Evolutionary conservation across 1,139 yeast genomes (phyloP).

Genomic region (Saccharomyces pastorianus): DNA sequence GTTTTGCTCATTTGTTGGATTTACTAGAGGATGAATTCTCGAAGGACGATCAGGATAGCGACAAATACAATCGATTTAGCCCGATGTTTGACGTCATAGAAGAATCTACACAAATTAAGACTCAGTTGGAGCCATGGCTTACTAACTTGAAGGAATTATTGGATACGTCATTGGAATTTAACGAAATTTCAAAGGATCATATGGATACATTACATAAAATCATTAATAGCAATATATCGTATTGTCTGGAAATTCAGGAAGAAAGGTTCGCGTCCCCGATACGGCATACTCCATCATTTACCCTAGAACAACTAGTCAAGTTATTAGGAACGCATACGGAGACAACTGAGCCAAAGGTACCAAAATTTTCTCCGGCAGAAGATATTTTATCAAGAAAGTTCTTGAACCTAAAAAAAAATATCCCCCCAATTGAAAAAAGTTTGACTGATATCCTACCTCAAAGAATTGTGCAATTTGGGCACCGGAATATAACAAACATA

Average conservation of each 20-base stretch:
- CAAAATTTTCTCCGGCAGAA: conserved; percentile 35
- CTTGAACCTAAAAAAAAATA: conserved; percentile 28
- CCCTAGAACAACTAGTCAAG: conserved; percentile 37
- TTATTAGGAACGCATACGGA: conserved; percentile 34
- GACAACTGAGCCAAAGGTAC: conserved; percentile 30
- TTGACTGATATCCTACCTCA: conserved; percentile 47
- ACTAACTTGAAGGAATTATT: conserved; percentile 37
- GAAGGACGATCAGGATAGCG: conserved; percentile 6
- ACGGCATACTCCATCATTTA: conserved; percentile 36
- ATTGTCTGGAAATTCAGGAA: conserved; percentile 37
- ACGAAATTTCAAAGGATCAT: conserved; percentile 48
- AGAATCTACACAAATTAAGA: conserved; percentile 35
- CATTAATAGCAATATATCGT: conserved; percentile 40
- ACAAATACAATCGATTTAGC: conserved; percentile 14
- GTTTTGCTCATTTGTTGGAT: conserved; percentile 39
- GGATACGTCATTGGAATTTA: conserved; percentile 49
- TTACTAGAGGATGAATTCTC: conserved; percentile 31
- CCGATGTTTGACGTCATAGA: conserved; percentile 28
- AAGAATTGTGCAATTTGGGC: conserved; percentile 38
- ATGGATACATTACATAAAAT: conserved; percentile 46
- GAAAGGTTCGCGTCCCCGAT: conserved; percentile 38
- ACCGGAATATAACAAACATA: conserved; percentile 15
- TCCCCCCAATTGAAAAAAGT: conserved; percentile 40
- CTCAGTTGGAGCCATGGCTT: conserved; percentile 37
- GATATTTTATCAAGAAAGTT: conserved; percentile 35